Base-by-base conservation (phyloP, 768 basidiomycete genomes). In the Boletus edulis region DNA sequence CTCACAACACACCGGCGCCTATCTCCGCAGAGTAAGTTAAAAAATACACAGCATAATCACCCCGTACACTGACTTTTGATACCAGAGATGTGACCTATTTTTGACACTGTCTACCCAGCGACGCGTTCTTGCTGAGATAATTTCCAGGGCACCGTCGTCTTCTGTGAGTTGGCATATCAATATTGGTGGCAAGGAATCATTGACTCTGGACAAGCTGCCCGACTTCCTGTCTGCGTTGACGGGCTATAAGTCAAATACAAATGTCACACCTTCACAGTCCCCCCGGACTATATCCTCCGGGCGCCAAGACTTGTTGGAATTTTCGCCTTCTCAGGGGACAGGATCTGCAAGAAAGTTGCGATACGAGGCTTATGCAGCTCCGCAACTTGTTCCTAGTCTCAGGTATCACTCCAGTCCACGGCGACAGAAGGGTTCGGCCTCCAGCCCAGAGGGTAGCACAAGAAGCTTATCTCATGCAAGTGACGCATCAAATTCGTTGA, bases 51-150 rank as follows among this genome's bases (percentile, higher is more conserved):
- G 24, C 20, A 20, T 11, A 27, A 22, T 32, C 40, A 29, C 29
- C 9, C 20, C 18, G 42, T 18, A 45, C 39, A 51, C 29, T 66
- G 32, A 62, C 48, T 18, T 41, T 32, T 53, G 29, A 39, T 50
- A 48, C 34, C 61, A 92, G 90, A 81, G 89, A 52, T 91, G 88
- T 62, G 76, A 81, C 24, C 84, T 89, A 65, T 91, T 92, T 64
- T 60, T 83, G 31, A 72, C 70, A 12, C 69, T 88, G 15, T 73
- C 72, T 8, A 64, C 69, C 18, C 72, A 85, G 51, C 78, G 74
- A 58, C 67, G 73, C 11, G 57, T 72, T 6, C 76, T 91, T 18
- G 56, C 67, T 18, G 69, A 76, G 13, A 77, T 87, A 46, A 61
- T 86, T 39, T 67, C 73, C 4, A 72, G 65, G n/a, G 78, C 82